These are phyloP conservation scores for Aspergillus egyptiacus DNA, from an alignment of 495 filamentous ascomycete species.

Conservation along the genomic window DNA sequence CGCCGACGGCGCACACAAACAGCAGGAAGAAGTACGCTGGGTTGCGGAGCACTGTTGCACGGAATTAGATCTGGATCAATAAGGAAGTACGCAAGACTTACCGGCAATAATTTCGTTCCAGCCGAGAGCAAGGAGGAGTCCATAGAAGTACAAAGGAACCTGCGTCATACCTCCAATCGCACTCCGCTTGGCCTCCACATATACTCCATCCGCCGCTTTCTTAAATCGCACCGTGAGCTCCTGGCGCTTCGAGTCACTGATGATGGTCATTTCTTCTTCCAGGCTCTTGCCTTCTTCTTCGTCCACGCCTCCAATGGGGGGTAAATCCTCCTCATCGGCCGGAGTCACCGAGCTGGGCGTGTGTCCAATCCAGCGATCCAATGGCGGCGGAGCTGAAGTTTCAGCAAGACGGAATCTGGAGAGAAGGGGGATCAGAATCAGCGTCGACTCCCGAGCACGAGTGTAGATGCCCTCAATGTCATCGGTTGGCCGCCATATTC, in stretches of 20 bases:
- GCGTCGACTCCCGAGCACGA: slow-evolving; percentile 79
- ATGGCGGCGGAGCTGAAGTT: slow-evolving; percentile 67
- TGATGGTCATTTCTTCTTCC: slow-evolving; percentile 91
- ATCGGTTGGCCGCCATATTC: slow-evolving; percentile 95
- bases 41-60: slow-evolving; percentile 71
- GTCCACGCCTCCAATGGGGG: slow-evolving; percentile 82
- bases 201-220: slow-evolving; percentile 94
- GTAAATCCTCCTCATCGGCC: slow-evolving; percentile 83
- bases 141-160: slow-evolving; percentile 93
- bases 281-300: slow-evolving; percentile 89
- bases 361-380: slow-evolving; percentile 74
- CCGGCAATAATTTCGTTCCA: slow-evolving; percentile 96
- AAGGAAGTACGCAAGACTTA: slow-evolving; percentile 36
- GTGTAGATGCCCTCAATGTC: slow-evolving; percentile 96
- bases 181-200: slow-evolving; percentile 93
- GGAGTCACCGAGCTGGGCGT: slow-evolving; percentile 68
- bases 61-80: not conserved
- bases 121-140: slow-evolving; percentile 75
- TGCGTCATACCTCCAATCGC: slow-evolving; percentile 94
- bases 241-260: slow-evolving; percentile 78
- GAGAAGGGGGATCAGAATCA: slow-evolving; percentile 82
- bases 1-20: slow-evolving; percentile 63
- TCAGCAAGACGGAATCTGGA: slow-evolving; percentile 70
- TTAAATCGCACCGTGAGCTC: slow-evolving; percentile 94
- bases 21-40: slow-evolving; percentile 88